Evolutionary conservation across 2,329 filamentous ascomycete species (phyloP).

Genomic region (Chaetothyriales sp.): DNA sequence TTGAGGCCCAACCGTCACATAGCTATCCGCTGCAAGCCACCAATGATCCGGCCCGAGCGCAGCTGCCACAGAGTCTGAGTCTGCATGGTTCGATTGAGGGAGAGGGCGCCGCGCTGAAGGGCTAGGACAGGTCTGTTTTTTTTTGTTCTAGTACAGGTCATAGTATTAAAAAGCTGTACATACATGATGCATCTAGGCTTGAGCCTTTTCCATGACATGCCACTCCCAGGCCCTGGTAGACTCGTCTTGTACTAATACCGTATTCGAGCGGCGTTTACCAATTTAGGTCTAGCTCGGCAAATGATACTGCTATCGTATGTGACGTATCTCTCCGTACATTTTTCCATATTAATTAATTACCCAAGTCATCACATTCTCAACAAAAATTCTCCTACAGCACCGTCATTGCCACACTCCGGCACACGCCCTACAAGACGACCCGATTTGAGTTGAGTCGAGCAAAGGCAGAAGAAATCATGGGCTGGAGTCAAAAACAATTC

Average conservation of each 20-base stretch:
- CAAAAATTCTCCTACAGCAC: not conserved
- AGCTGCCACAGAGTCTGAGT: constrained; percentile 34
- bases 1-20: constrained; percentile 67
- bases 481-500: constrained; percentile 77
- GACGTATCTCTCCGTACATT: not conserved
- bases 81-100: constrained; percentile 16
- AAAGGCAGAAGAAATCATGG: constrained; percentile 16
- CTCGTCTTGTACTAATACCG: not conserved
- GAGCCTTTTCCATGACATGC: not conserved
- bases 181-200: not conserved
- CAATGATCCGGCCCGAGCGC: constrained; percentile 45
- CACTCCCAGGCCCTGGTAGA: not conserved
- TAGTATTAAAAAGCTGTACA: not conserved
- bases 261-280: not conserved
- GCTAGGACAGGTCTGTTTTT: constrained; percentile 4
- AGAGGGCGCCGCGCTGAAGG: constrained; percentile 13
- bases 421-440: no score
- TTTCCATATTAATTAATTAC: not conserved
- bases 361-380: not conserved
- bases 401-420: no score
- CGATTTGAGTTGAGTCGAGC: no score
- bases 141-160: not conserved
- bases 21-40: constrained; percentile 65
- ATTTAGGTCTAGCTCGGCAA: not conserved
- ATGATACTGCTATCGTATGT: not conserved